Base-by-base conservation (phyloP, 768 basidiomycete genomes). In the Ramaria sp. region DNA sequence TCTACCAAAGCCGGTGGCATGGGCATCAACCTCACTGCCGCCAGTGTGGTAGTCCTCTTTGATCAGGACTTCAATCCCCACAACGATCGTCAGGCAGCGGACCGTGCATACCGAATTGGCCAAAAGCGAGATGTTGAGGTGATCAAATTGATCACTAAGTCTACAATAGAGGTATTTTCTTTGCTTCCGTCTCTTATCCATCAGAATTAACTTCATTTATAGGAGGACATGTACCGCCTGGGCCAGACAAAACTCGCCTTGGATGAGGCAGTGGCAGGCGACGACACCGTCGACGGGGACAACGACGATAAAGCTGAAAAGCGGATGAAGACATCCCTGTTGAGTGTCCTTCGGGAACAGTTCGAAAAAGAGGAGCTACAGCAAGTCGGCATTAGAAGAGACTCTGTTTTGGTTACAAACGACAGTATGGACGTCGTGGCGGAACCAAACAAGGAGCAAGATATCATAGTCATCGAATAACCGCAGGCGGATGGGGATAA, bases 51-150 rank as follows among this genome's bases (percentile, higher is more conserved):
- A 39, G 87, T 98, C 62, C 87, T 93, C 86, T 96, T 93, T 64
- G 95, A 99, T 65, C 93, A 95, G 64, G 95, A 98, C 66, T 99
- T 97, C 70, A 98, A 98, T 66, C 89, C 89, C 3, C 89, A 92
- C 70, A 99, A 99, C 66, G 96, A 98, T 69, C 82, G 87, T 57
- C 96, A 99, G 70, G 96, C 96, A 0, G 92, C 95, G 57, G 96
- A 99, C 67, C 83, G 96, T 32, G 93, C 93, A 24, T 98, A 97
- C 68, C 86, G 96, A 25, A 96, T 99, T 59, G 95, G 92, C 22
- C 93, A 96, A 67, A 91, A 88, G 65, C 81, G 84, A 49, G 84
- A 95, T 59, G 95, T 98, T 9, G 91, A 95, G 30, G 91, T 98
- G 6, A 81, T 97, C 64, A 96, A 95, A 65, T 75, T 98, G 10